Evolutionary conservation across 768 basidiomycete genomes (phyloP).

Genomic region (Dendrothele bispora): DNA sequence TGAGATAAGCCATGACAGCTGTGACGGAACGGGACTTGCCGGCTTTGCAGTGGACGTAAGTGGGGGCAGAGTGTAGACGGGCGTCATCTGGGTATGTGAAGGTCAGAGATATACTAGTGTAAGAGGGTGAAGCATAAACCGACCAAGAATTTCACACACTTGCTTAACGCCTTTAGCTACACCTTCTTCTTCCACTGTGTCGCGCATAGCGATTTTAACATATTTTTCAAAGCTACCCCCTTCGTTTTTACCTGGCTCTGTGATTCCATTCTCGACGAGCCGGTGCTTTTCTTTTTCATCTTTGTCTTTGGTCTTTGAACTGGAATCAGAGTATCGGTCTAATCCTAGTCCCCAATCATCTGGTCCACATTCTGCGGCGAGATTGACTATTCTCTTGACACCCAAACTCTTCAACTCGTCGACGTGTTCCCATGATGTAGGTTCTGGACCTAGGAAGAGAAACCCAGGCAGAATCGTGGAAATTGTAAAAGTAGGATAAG

Average conservation of each 20-base stretch:
- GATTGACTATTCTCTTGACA: constrained; percentile 86
- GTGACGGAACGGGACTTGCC: constrained; percentile 96
- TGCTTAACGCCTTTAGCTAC: constrained; percentile 80
- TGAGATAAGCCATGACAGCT: constrained; percentile 95
- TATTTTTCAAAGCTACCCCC: constrained; percentile 80
- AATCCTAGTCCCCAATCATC: constrained; percentile 43
- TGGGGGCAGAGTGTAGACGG: constrained; percentile 81
- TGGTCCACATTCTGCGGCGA: constrained; percentile 84
- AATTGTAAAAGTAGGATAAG: constrained; percentile 70
- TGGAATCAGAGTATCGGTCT: background rate
- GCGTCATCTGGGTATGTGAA: constrained; percentile 73
- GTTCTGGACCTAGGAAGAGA: constrained; percentile 89
- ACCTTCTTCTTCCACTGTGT: constrained; percentile 93
- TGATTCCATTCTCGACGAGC: constrained; percentile 30
- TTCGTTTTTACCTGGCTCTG: constrained; percentile 58
- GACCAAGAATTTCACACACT: constrained; percentile 86
- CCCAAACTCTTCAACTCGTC: constrained; percentile 71
- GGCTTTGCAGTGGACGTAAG: constrained; percentile 95
- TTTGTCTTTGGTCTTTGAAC: background rate
- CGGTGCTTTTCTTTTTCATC: background rate
- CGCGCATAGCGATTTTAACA: constrained; percentile 86
- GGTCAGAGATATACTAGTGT: background rate
- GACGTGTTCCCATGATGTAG: constrained; percentile 73
- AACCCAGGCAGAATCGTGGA: constrained; percentile 92
- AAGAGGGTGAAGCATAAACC: constrained; percentile 26